These are phyloP conservation scores for Trichoderma parareesei DNA, from an alignment of 495 filamentous ascomycete species.

Conservation along the genomic window DNA sequence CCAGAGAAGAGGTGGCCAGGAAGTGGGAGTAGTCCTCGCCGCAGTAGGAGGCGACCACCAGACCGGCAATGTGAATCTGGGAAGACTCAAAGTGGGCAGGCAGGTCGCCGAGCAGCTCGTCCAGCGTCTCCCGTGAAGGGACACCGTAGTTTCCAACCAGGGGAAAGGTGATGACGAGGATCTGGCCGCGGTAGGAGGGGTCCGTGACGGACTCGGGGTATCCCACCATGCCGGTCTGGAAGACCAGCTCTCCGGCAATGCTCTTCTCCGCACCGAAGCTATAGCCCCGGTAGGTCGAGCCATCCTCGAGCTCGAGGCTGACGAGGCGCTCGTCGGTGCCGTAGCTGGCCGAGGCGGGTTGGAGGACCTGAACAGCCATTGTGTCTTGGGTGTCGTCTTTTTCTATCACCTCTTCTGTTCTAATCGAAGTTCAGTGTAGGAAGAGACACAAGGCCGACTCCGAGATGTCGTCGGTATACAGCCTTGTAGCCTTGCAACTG, in stretches of 20 bases:
- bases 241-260: slow-evolving; percentile 91
- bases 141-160: slow-evolving; percentile 93
- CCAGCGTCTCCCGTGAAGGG: slow-evolving; percentile 71
- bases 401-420: slow-evolving; percentile 1
- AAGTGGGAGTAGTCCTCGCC: slow-evolving; percentile 94
- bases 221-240: slow-evolving; percentile 99
- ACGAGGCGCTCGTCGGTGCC: slow-evolving; percentile 50
- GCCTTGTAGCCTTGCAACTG: not conserved
- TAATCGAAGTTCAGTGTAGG: not conserved
- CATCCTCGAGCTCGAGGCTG: slow-evolving; percentile 85
- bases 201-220: slow-evolving; percentile 95
- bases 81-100: slow-evolving; percentile 87
- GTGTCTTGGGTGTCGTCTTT: slow-evolving; percentile 14
- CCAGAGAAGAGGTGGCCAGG: slow-evolving; percentile 80
- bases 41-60: slow-evolving; percentile 82
- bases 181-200: slow-evolving; percentile 87
- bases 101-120: slow-evolving; percentile 71
- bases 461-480: not conserved
- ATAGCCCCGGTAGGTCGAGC: slow-evolving; percentile 78
- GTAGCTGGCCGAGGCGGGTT: slow-evolving; percentile 48
- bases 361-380: slow-evolving; percentile 38
- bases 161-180: slow-evolving; percentile 85
- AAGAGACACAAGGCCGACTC: not conserved
- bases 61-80: slow-evolving; percentile 84
- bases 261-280: slow-evolving; percentile 93